A percentile compares a stretch with the other conserved stretches of the same genome.
Evolutionary conservation across 441 rosid species (phyloP).

Genomic region (Brassica balearica): DNA sequence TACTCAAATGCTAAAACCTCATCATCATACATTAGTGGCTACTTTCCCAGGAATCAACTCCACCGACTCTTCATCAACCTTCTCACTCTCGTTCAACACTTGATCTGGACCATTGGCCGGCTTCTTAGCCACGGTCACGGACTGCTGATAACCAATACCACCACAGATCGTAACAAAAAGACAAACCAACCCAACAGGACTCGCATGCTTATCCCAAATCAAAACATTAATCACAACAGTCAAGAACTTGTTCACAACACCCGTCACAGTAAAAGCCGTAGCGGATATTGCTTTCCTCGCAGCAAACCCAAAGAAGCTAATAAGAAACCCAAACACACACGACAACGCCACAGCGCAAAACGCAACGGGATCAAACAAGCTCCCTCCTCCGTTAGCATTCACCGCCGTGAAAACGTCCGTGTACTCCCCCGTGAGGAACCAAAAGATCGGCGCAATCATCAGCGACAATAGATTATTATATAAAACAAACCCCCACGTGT

Average conservation of each 20-base stretch:
- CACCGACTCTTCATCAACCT: slow-evolving; percentile 43
- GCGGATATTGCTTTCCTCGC: slow-evolving; percentile 95
- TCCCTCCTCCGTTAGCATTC: slow-evolving; percentile 52
- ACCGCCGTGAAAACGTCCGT: slow-evolving; percentile 67
- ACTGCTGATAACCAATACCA: slow-evolving; percentile 94
- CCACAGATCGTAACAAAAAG: slow-evolving; percentile 80
- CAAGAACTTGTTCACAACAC: slow-evolving; percentile 94
- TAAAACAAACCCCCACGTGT: slow-evolving; percentile 92
- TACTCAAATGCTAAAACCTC: background rate
- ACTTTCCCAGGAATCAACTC: slow-evolving; percentile 52
- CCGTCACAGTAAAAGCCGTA: slow-evolving; percentile 93
- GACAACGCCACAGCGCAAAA: slow-evolving; percentile 79
- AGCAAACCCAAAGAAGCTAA: slow-evolving; percentile 94
- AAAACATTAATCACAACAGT: slow-evolving; percentile 88
- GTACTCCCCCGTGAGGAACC: slow-evolving; percentile 84
- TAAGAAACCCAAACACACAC: slow-evolving; percentile 85
- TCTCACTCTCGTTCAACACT: slow-evolving; percentile 39
- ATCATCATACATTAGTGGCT: slow-evolving; percentile 52
- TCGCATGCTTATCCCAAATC: slow-evolving; percentile 98
- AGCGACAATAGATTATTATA: slow-evolving; percentile 85
- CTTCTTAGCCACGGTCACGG: slow-evolving; percentile 59
- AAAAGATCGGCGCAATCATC: slow-evolving; percentile 85
- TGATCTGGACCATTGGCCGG: slow-evolving; percentile 41
- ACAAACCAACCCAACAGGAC: slow-evolving; percentile 83
- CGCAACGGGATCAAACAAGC: slow-evolving; percentile 65